These are phyloP conservation scores for Talaromyces thailandensis DNA, from an alignment of 495 filamentous ascomycete species.

Conservation along the genomic window DNA sequence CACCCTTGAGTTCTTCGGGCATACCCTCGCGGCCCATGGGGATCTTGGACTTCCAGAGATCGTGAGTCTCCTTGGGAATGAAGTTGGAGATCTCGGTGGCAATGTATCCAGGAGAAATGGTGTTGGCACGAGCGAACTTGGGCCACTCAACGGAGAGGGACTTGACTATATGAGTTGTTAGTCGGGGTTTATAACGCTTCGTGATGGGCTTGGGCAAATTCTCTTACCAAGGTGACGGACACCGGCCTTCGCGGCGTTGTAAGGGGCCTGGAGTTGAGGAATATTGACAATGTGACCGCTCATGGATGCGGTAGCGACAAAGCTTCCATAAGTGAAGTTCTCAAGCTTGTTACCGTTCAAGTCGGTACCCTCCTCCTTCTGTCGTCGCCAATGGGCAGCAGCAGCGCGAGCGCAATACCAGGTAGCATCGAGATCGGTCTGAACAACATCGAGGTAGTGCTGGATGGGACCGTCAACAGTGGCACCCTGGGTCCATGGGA, in stretches of 20 bases:
- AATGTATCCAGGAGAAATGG: conserved; percentile 29
- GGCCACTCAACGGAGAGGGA: conserved; percentile 27
- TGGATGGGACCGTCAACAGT: conserved; percentile 57
- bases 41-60: conserved; percentile 23
- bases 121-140: conserved; percentile 29
- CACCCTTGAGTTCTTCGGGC: conserved; percentile 26
- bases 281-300: conserved; percentile 37
- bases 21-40: conserved; percentile 19
- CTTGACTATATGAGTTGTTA: conserved; percentile 7
- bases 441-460: conserved; percentile 59
- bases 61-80: conserved; percentile 15
- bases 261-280: conserved; percentile 34
- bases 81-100: conserved; percentile 15
- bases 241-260: conserved; percentile 29
- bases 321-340: conserved; percentile 43
- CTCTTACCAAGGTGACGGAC: conserved; percentile 20
- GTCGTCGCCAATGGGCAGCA: conserved; percentile 57
- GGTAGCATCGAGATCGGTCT: conserved; percentile 71
- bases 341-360: conserved; percentile 57
- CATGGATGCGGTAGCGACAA: conserved; percentile 35
- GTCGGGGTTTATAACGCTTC: neutral
- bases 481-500: conserved; percentile 61
- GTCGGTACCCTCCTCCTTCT: conserved; percentile 57
- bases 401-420: conserved; percentile 77
- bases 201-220: neutral